phyloP scores from a whole-genome alignment of 495 filamentous ascomycete species.

The Xylaria longipes region DNA sequence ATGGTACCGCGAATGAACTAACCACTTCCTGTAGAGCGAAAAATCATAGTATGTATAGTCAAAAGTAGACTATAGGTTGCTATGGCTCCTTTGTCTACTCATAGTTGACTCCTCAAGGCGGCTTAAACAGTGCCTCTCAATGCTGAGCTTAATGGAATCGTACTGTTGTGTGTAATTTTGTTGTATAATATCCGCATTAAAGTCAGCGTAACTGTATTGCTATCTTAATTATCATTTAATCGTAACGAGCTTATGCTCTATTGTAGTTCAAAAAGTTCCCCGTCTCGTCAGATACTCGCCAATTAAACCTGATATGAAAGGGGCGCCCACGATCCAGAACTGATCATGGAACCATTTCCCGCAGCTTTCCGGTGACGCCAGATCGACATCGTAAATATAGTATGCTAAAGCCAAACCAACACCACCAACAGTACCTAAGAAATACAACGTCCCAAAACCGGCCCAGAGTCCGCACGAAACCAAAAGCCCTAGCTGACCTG shows the following conservation, averaged over 20 bases:
- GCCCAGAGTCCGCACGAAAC: constrained; percentile 28
- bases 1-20: no score
- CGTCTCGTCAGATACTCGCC: constrained; percentile 21
- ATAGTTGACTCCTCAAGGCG: no score
- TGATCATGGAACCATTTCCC: constrained; percentile 36
- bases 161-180: no score
- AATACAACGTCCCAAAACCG: constrained; percentile 28
- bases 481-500: constrained; percentile 23
- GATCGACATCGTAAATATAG: constrained; percentile 36
- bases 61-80: no score
- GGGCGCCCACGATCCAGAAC: constrained; percentile 36
- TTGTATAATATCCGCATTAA: no score
- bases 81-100: no score
- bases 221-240: no score
- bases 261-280: not conserved
- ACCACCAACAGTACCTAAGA: constrained; percentile 24
- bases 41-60: no score
- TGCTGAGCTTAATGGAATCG: no score
- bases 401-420: constrained; percentile 21
- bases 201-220: no score
- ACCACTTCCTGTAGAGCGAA: no score
- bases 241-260: not conserved
- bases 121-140: no score
- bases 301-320: constrained; percentile 17
- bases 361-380: constrained; percentile 33